Base-by-base conservation (phyloP, 2,329 filamentous ascomycete genomes). In the Tolypocladium tropicale region DNA sequence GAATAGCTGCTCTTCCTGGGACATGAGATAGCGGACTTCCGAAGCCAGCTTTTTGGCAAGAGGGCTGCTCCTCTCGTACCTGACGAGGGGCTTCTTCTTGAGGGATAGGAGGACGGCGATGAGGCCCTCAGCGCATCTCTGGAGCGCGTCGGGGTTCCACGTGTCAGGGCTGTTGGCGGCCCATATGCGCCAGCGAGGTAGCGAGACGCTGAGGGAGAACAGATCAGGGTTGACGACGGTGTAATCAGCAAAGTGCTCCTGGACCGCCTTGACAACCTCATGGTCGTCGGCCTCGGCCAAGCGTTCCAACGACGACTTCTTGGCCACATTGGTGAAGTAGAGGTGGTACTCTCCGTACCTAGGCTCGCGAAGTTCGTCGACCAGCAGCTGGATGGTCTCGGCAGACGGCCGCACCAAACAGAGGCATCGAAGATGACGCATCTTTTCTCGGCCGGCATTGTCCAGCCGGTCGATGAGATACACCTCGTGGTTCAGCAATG, bases 331-430 rank as follows among this genome's bases (percentile, higher is more conserved):
- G 77, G 91, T 97, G 72, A 99, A 96, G 72, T 95, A 96, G 56
- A 99, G 82, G 67, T 95, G 85, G 73, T 99, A 99, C 75, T 99
- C 94, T 61, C 94, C 93, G 65, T 99, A 99, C 69, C 92, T 96
- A 5, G 94, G 95, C 53, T 97, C 93, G 58, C 94, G 83, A 56
- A 99, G 80, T 75, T 99, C 94, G 67, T 99, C 94, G 63, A 99
- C 93, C 54, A 99, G 81, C 60, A 89, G 83, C 68, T 99, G 92
- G 67, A 97, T 91, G 6, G 93, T 95, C 63, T 95, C 90, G 14
- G 93, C 82, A 0, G 93, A 96, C 9, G 94, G 94, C 43, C 95
- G 86, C 52, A 99, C 82, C 63, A 99, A 93, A 69, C 91, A 96
- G 32, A 97, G 76, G 70, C 94, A 99, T 54, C 91, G 85, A 54